Base-by-base conservation (phyloP, 345 rosid species). In the Rhodamnia argentea region DNA sequence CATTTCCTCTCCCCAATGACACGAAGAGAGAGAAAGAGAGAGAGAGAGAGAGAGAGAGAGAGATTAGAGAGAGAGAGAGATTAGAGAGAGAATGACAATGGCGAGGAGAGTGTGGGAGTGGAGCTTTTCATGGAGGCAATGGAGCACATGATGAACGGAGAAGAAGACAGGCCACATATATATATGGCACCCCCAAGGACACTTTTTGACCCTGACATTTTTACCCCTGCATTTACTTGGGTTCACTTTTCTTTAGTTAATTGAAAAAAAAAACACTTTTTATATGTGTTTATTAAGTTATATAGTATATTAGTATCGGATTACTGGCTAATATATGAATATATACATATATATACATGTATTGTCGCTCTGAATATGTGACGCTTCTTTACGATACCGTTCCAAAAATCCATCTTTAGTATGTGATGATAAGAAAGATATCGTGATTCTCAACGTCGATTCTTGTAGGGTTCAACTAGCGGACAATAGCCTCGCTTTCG, bases 361-460 rank as follows among this genome's bases (percentile, higher is more conserved):
- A 37, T 37, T 37, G 40, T 5, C 3, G 16, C 15, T 12, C 11
- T 5, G 13, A 58, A 26, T 11, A 58, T 26, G 64, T 26, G 29
- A 58, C 8, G 5, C 15, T 7, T 58, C 12, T 12, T 5, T 58
- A 2, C 0, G 1, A 1, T 5, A 2, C 4, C 15, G 12, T 11
- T 58, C 16, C 4, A 58, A 26, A 58, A 26, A 26, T 0, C 13
- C 32, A 26, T 58, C 0, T 58, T 1, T 3, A 13, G 26, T 12
- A 6, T 27, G 5, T 12, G 4, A 11, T 13, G 70, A 6, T 3
- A 0, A 59, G 37, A n/a, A 59, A 59, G 18, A 13, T 59, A 5
- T 6, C 3, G 18, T 5, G 70, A 59, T 59, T 59, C 16, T 3
- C 32, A 13, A 1, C 1, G 13, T n/a, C 0, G 0, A 5, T 13